These are phyloP conservation scores for Ceratobasidium sp. DNA, from an alignment of 1,284 basidiomycete species.

Conservation along the genomic window DNA sequence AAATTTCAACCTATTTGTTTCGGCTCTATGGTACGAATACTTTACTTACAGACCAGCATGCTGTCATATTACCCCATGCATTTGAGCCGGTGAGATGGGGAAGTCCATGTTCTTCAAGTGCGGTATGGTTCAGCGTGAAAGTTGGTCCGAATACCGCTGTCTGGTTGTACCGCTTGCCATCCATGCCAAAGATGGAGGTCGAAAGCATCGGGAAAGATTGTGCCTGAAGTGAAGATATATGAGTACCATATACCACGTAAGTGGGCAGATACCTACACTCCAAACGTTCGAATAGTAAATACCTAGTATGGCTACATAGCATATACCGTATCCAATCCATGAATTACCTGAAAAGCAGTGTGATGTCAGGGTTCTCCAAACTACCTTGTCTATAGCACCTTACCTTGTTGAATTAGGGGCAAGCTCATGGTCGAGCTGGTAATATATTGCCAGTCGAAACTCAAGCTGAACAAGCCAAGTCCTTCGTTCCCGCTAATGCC, in stretches of 20 bases:
- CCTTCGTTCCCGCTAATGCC: slow-evolving; percentile 75
- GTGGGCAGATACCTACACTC: slow-evolving; percentile 61
- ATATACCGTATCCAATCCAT: slow-evolving; percentile 69
- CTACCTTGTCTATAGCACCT: no score
- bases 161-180: slow-evolving; percentile 72
- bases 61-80: slow-evolving; percentile 69
- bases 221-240: slow-evolving; percentile 59
- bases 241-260: background rate
- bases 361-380: no score
- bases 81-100: slow-evolving; percentile 70
- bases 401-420: slow-evolving; percentile 69
- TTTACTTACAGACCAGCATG: slow-evolving; percentile 66
- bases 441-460: slow-evolving; percentile 76
- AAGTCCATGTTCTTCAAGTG: slow-evolving; percentile 68
- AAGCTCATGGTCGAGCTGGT: slow-evolving; percentile 66
- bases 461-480: slow-evolving; percentile 69
- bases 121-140: slow-evolving; percentile 69
- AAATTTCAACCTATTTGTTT: slow-evolving; percentile 37
- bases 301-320: slow-evolving; percentile 68
- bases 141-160: slow-evolving; percentile 67
- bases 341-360: slow-evolving; percentile 63
- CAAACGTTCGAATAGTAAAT: slow-evolving; percentile 74
- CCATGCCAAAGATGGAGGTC: slow-evolving; percentile 70
- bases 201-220: slow-evolving; percentile 73
- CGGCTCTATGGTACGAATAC: slow-evolving; percentile 2